These are phyloP conservation scores for Cubamyces lactineus DNA, from an alignment of 768 basidiomycete genomes.

Conservation along the genomic window DNA sequence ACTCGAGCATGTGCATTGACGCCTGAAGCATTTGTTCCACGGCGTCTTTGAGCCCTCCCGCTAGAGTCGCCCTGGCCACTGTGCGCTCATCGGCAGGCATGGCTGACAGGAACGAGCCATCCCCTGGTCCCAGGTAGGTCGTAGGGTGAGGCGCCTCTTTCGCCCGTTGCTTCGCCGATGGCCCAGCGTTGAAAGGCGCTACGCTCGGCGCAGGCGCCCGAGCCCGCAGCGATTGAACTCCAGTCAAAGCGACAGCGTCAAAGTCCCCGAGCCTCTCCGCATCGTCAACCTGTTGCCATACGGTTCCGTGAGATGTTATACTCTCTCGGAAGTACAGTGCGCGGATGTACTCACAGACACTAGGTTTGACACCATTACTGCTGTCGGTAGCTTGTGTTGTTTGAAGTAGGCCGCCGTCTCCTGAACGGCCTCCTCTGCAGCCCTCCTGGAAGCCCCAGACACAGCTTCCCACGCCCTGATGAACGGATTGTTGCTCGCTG, in stretches of 20 bases:
- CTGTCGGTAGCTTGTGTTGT: slow-evolving; percentile 38
- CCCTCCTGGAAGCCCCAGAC: slow-evolving; percentile 34
- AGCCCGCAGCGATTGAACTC: slow-evolving; percentile 11
- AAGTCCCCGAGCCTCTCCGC: slow-evolving; percentile 17
- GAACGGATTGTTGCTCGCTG: slow-evolving; percentile 7
- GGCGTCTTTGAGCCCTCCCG: background rate
- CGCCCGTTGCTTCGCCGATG: slow-evolving; percentile 40
- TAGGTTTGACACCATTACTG: slow-evolving; percentile 14
- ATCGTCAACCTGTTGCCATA: slow-evolving; percentile 5
- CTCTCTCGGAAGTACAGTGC: background rate
- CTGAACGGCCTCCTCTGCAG: slow-evolving; percentile 52
- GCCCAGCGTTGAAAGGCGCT: slow-evolving; percentile 25
- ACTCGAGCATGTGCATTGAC: slow-evolving; percentile 8
- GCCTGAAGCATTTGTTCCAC: background rate
- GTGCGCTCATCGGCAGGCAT: slow-evolving; percentile 43
- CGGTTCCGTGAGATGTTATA: background rate
- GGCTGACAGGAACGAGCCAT: slow-evolving; percentile 37
- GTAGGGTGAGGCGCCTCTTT: slow-evolving; percentile 45
- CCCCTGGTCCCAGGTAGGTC: slow-evolving; percentile 35
- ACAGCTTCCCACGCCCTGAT: slow-evolving; percentile 26
- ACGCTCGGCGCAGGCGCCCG: background rate
- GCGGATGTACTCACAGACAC: slow-evolving; percentile 1
- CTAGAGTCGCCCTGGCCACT: slow-evolving; percentile 13
- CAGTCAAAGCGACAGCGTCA: slow-evolving; percentile 17
- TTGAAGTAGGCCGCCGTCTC: slow-evolving; percentile 49